phyloP scores from a whole-genome alignment of 108 stramenopile species.

The Bacterosira constricta region DNA sequence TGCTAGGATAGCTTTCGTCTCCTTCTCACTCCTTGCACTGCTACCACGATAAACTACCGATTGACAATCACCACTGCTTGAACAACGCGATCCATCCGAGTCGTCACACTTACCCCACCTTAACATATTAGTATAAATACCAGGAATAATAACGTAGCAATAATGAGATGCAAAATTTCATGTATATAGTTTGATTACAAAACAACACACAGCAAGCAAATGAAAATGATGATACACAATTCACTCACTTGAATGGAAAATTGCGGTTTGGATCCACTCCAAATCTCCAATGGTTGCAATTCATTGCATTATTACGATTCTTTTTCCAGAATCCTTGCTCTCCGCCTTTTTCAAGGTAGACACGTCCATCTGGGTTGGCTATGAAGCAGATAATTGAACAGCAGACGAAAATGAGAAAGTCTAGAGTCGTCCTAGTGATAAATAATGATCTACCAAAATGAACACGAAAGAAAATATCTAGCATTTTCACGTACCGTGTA shows the following conservation, averaged over 20 bases:
- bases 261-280: slow-evolving; percentile 15
- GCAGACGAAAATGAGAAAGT: background rate
- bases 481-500: background rate
- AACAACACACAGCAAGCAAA: too few species aligned
- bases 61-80: background rate
- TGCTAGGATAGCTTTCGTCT: slow-evolving; percentile 7
- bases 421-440: background rate
- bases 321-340: slow-evolving; percentile 1
- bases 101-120: slow-evolving; percentile 1
- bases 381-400: too few species aligned
- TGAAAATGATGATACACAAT: too few species aligned
- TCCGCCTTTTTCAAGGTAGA: background rate
- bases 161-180: too few species aligned
- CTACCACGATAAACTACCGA: slow-evolving; percentile 12
- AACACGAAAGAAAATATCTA: background rate
- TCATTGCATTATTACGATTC: slow-evolving; percentile 8
- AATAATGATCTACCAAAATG: background rate
- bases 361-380: slow-evolving; percentile 10
- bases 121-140: too few species aligned
- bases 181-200: too few species aligned
- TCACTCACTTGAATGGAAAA: slow-evolving; percentile 22
- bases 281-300: background rate
- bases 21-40: background rate
- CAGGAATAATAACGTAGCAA: too few species aligned
- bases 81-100: background rate